Base-by-base conservation (phyloP, 192 early-diverging fungal species). In the Entomortierella chlamydospora region DNA sequence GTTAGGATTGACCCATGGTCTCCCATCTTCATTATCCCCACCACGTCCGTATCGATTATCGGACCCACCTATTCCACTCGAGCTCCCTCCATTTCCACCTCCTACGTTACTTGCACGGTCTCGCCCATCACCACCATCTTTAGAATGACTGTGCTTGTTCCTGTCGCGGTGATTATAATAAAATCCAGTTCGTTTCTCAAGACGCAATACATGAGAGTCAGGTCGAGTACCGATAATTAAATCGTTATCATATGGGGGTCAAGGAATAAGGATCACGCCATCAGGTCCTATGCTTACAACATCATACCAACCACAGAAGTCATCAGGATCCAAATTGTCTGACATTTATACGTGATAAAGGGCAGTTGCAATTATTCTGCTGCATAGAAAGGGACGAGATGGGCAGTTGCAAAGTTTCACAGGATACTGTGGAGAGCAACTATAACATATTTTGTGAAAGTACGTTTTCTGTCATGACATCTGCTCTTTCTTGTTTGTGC, bases 261-360 rank as follows among this genome's bases (percentile, higher is more conserved):
- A 77, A n/a, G 65, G 65, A 0, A 65, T 58, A 12, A 65, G 73
- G 22, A 77, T 28, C 18, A 61, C 22, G 5, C 66, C 73, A 47
- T 77, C 73, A 9, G 73, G 73, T 30, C 73, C 73, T 29, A 77
- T 77, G 29, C 73, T 68, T 11, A 77, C 73, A 9, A 77, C 66
- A 10, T 65, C 73, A 34, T 64, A 77, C 65, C 73, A 69, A 9
- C 61, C 66, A 37, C 73, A 77, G 28, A 64, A 77, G 29, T 77
- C 68, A 28, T 69, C 37, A 3, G 65, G 60, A 52, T 77, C 65
- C 9, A 68, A 2, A 0, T 67, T 50, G 5, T 29, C 20, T 31
- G 63, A n/a, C n/a, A n/a, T n/a, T n/a, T n/a, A n/a, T n/a, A n/a
- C n/a, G n/a, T n/a, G n/a, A n/a, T n/a, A n/a, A n/a, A n/a, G n/a